Evolutionary conservation across 2,329 filamentous ascomycete genomes (phyloP), one percentile per base, ranked within the genome.

Genomic region (Venturia asperata): DNA sequence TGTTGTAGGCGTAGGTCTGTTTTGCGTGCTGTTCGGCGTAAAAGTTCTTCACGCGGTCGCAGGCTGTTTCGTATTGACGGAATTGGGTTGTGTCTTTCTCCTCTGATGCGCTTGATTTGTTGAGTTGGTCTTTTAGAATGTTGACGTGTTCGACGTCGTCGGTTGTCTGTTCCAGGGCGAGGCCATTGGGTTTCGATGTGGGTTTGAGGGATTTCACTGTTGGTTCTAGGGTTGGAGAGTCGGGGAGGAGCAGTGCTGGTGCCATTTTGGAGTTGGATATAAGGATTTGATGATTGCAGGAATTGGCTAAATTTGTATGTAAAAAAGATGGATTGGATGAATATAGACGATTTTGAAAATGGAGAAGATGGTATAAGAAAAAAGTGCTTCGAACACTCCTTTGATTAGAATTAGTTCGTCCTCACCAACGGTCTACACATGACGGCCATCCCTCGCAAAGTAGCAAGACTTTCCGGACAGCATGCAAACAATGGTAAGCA

Each of bases 11-110:
- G 0, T 91, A 85, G 61, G 88, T 92, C 76, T 92, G 89, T 80
- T 86, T 86, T 73, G 81, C 80, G 76, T 87, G 84, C 69, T 87
- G 84, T 71, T 86, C 90, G 66, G 80, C 82, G 83, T 96, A 96
- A 78, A 96, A 95, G 79, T 83, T 84, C 81, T 92, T 92, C 75
- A 96, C 91, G 62, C 90, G 85, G 77, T 91, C 88, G 78, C 88
- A 91, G 52, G 91, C 90, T 19, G 87, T 86, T 71, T 91, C 87
- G 77, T 93, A 96, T 74, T 94, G 87, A 42, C 92, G 84, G 79
- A 93, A 93, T 69, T 87, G 81, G 27, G 85, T 83, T 80, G 92
- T 92, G 81, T 93, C 88, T 76, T 93, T 93, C 60, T 84, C 79
- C 60, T 83, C 77, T 74, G 92, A 89, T 74, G 92, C 91, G 69